These are phyloP conservation scores for Geranium rotundifolium DNA, from an alignment of 345 rosid genomes.

Conservation along the genomic window DNA sequence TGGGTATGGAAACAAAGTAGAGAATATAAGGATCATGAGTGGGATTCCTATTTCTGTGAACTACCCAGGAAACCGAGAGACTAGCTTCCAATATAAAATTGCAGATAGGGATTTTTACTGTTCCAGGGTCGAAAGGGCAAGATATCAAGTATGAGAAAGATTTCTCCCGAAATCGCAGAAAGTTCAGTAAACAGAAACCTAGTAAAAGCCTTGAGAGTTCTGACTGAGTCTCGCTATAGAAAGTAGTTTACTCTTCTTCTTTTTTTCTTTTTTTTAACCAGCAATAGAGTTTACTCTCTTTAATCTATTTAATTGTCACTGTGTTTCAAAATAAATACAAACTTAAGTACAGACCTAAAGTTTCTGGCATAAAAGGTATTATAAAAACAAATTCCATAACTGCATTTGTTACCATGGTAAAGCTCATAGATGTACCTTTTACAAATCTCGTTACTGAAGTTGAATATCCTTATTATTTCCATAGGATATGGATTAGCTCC, in stretches of 20 bases:
- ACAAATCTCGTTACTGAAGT: slow-evolving; percentile 54
- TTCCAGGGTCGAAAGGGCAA: not conserved
- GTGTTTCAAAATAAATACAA: not conserved
- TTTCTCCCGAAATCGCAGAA: not conserved
- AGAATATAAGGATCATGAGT: not conserved
- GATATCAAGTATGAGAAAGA: not conserved
- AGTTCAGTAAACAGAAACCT: not conserved
- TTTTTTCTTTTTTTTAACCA: too few relatives aligned
- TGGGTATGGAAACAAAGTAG: not conserved
- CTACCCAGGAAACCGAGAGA: not conserved
- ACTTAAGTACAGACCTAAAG: not conserved
- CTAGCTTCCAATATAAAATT: too few relatives aligned
- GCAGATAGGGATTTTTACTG: too few relatives aligned
- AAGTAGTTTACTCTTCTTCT: not conserved
- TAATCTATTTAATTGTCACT: not conserved
- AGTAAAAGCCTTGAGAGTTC: not conserved
- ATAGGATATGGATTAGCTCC: slow-evolving; percentile 46
- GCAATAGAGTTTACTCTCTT: not conserved
- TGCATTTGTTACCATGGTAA: not conserved
- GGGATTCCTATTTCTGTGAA: not conserved
- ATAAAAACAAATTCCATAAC: not conserved
- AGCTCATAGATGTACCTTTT: slow-evolving; percentile 41
- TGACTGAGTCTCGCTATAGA: not conserved
- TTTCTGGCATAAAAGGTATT: not conserved
- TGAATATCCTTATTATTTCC: slow-evolving; percentile 84